A percentile compares a stretch with the other conserved stretches of the same genome.
phyloP scores from a whole-genome alignment of 1,284 basidiomycete species.

The Sporisorium iseilematis-ciliati region DNA sequence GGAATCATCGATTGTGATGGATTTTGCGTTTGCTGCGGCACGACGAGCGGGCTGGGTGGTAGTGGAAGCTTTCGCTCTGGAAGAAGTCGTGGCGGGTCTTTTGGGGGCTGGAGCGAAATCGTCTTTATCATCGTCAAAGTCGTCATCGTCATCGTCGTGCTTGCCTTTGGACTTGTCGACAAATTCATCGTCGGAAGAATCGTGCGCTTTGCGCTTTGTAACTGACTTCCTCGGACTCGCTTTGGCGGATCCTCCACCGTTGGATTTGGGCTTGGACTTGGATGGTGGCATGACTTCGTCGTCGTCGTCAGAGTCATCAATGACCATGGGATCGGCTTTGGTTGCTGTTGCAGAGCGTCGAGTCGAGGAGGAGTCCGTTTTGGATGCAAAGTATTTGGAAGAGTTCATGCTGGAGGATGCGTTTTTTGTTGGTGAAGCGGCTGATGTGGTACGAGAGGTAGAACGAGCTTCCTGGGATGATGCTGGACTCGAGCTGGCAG shows the following conservation, averaged over 20 bases:
- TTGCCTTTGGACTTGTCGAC: slow-evolving; percentile 1
- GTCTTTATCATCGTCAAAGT: slow-evolving; percentile 65
- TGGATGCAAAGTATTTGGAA: slow-evolving; percentile 42
- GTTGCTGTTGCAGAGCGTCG: slow-evolving; percentile 30
- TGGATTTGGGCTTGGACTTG: slow-evolving; percentile 4
- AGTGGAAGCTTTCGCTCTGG: slow-evolving; percentile 20
- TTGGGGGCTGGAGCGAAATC: slow-evolving; percentile 58
- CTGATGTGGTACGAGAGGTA: slow-evolving; percentile 10
- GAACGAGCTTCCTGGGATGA: slow-evolving; percentile 29
- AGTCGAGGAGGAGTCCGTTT: background rate
- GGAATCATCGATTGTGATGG: slow-evolving; percentile 53
- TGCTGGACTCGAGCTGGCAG: slow-evolving; percentile 26
- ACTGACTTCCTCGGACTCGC: slow-evolving; percentile 27
- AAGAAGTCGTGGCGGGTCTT: slow-evolving; percentile 34
- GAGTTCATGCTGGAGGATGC: slow-evolving; percentile 7
- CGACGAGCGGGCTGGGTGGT: slow-evolving; percentile 13
- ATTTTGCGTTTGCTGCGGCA: slow-evolving; percentile 23
- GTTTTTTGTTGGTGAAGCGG: slow-evolving; percentile 15
- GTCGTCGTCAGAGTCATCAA: slow-evolving; percentile 48
- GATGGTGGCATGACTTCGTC: slow-evolving; percentile 17
- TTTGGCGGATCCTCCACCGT: slow-evolving; percentile 1
- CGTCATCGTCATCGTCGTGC: slow-evolving; percentile 34
- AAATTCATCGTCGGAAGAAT: slow-evolving; percentile 22
- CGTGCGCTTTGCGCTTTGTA: slow-evolving; percentile 36
- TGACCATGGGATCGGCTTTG: slow-evolving; percentile 43